phyloP scores from a whole-genome alignment of 164 flowering plant species.

The Vitis cinerea region DNA sequence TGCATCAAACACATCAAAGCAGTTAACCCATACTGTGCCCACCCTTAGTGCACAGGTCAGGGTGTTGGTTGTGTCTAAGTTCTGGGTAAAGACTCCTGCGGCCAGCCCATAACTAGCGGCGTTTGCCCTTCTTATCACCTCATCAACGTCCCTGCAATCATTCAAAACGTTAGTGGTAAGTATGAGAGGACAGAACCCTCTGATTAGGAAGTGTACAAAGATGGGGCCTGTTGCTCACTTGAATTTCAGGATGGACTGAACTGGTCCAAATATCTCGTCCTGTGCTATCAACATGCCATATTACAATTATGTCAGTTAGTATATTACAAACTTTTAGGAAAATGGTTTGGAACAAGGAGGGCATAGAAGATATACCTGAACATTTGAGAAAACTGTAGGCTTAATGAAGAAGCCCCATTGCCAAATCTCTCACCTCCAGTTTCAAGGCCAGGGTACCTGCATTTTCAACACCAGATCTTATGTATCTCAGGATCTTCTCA shows the following conservation, averaged over 20 bases:
- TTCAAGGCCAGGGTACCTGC: constrained; percentile 68
- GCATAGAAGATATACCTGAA: constrained; percentile 36
- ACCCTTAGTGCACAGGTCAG: constrained; percentile 49
- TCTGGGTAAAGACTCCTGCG: constrained; percentile 61
- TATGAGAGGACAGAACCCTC: no score
- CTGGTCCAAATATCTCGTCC: constrained; percentile 79
- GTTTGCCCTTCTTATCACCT: constrained; percentile 51
- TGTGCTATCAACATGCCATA: constrained; percentile 58
- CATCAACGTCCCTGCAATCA: constrained; percentile 41
- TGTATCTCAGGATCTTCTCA: constrained; percentile 52
- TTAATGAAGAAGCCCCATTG: constrained; percentile 49
- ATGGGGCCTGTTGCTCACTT: constrained; percentile 34
- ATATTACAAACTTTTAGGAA: neutral
- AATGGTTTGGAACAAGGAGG: neutral
- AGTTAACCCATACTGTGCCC: constrained; percentile 61
- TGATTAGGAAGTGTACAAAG: neutral
- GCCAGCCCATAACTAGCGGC: constrained; percentile 41
- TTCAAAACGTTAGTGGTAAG: neutral
- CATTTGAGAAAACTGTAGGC: constrained; percentile 74
- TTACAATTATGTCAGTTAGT: neutral
- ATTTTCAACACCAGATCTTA: constrained; percentile 44
- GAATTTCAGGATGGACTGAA: constrained; percentile 62
- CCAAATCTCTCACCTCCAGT: constrained; percentile 62
- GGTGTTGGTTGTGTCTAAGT: constrained; percentile 58
- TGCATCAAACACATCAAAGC: constrained; percentile 63